phyloP scores from a whole-genome alignment of 2,329 filamentous ascomycete species.

The Colletotrichum sublineola region DNA sequence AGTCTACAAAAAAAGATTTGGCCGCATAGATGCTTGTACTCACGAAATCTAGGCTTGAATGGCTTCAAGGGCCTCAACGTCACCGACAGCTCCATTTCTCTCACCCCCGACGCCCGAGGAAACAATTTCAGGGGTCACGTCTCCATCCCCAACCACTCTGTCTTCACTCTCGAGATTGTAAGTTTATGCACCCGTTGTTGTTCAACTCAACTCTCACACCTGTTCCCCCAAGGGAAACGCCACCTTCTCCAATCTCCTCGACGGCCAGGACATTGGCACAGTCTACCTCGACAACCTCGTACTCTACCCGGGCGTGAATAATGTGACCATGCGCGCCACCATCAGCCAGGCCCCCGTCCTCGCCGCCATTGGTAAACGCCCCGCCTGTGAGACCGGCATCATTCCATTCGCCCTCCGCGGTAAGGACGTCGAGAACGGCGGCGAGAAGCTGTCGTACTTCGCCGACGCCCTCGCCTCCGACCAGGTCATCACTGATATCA shows the following conservation, averaged over 20 bases:
- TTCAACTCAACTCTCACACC: conserved; percentile 7
- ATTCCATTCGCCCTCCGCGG: conserved; percentile 69
- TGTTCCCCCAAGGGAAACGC: conserved; percentile 68
- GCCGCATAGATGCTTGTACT: conserved; percentile 10
- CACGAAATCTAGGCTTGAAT: conserved; percentile 58
- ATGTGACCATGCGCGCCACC: conserved; percentile 65
- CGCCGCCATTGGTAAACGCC: conserved; percentile 53
- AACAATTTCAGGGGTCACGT: conserved; percentile 73
- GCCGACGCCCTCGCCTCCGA: conserved; percentile 65
- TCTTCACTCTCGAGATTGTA: conserved; percentile 74
- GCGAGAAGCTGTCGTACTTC: conserved; percentile 68
- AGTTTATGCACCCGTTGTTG: conserved; percentile 47
- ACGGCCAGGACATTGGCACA: conserved; percentile 65
- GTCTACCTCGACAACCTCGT: conserved; percentile 70
- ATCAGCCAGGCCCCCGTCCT: conserved; percentile 66
- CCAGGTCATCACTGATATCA: conserved; percentile 65
- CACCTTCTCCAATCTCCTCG: conserved; percentile 70
- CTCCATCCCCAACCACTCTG: conserved; percentile 73
- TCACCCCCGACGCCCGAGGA: conserved; percentile 55
- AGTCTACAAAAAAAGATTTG: background rate
- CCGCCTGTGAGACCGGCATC: conserved; percentile 67
- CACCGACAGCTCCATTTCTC: conserved; percentile 62
- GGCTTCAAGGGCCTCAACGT: conserved; percentile 68
- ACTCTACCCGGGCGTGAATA: conserved; percentile 71
- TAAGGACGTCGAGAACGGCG: conserved; percentile 63